Evolutionary conservation across 495 filamentous ascomycete genomes (phyloP).

Genomic region (Tuber umbilicatum): DNA sequence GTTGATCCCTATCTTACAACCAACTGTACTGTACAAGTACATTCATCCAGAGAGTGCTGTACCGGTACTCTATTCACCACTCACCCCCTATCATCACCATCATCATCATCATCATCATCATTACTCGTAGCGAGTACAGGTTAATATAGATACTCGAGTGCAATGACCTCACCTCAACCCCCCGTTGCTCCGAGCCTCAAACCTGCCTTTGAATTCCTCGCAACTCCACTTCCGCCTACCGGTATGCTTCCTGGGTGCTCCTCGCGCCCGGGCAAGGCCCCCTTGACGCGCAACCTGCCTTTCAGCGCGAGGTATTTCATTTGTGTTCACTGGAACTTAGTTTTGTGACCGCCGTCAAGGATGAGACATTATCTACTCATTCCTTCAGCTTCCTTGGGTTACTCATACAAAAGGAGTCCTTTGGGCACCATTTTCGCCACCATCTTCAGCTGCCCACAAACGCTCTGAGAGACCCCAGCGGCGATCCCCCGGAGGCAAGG

Average conservation of each 20-base stretch:
- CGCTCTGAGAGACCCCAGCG: neutral
- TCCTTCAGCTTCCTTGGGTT: neutral
- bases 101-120: neutral
- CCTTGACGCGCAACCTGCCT: neutral
- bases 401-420: slow-evolving; percentile 1
- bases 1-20: neutral
- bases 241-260: neutral
- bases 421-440: neutral
- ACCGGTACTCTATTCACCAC: neutral
- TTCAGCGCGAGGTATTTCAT: neutral
- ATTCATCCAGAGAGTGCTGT: neutral
- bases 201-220: neutral
- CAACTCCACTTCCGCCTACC: neutral
- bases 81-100: neutral
- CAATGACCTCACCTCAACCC: neutral
- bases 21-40: neutral
- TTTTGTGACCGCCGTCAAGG: neutral
- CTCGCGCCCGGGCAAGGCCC: neutral
- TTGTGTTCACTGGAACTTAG: neutral
- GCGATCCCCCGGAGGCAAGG: neutral
- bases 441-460: neutral
- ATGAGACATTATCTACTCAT: slow-evolving; percentile 3
- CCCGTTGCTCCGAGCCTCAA: neutral
- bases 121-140: neutral
- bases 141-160: neutral